phyloP scores from a whole-genome alignment of 1,284 basidiomycete genomes.

The Papiliotrema nemorosa region DNA sequence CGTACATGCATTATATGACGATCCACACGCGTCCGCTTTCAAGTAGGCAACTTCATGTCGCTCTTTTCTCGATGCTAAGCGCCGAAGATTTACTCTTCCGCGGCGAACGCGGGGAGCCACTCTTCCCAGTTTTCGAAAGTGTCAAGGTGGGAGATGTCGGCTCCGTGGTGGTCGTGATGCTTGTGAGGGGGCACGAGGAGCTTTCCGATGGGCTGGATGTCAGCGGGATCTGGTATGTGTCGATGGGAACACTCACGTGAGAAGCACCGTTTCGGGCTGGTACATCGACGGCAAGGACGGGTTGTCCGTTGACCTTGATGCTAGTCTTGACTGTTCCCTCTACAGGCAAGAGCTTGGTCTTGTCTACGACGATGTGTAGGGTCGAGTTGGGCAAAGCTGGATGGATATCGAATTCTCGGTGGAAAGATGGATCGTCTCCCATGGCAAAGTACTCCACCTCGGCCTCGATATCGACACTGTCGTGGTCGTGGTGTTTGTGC shows the following conservation, averaged over 20 bases:
- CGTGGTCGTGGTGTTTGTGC: constrained; percentile 14
- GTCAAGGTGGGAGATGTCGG: constrained; percentile 38
- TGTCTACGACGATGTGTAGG: constrained; percentile 56
- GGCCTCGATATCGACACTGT: constrained; percentile 1
- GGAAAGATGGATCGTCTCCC: constrained; percentile 50
- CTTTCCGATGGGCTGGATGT: constrained; percentile 54
- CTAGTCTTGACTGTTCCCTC: constrained; percentile 50
- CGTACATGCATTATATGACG: too few relatives aligned
- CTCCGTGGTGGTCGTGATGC: constrained; percentile 37
- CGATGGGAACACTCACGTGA: constrained; percentile 48
- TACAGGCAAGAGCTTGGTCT: constrained; percentile 50
- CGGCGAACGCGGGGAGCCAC: constrained; percentile 33
- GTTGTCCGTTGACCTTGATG: constrained; percentile 57
- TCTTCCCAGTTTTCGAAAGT: constrained; percentile 63
- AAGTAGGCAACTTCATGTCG: too few relatives aligned
- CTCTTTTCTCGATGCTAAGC: too few relatives aligned
- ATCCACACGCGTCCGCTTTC: too few relatives aligned
- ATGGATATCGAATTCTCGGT: constrained; percentile 53
- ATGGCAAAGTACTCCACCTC: constrained; percentile 5
- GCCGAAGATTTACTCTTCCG: neutral
- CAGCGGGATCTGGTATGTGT: neutral
- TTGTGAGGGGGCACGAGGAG: constrained; percentile 56
- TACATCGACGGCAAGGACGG: constrained; percentile 56
- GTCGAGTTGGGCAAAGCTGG: constrained; percentile 56
- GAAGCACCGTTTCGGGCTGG: constrained; percentile 62